Evolutionary conservation across 345 rosid genomes (phyloP), one percentile per base, ranked within the genome.

Genomic region (Pistacia integerrima): DNA sequence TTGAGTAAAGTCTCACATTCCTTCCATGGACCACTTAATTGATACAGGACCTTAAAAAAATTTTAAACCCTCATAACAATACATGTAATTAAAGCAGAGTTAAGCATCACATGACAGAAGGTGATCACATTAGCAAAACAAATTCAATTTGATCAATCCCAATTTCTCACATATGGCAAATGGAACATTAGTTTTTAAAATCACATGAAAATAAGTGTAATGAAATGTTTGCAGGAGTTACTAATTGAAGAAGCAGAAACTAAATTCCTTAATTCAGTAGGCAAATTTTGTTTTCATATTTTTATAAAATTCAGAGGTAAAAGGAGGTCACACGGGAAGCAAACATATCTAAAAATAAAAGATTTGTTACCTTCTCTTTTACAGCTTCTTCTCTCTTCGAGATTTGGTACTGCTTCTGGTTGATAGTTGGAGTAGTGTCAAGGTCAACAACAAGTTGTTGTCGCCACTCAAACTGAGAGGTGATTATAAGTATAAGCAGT

Each of bases 401-500:
- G 70, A 83, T 75, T 35, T 80, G 91, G 64, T 83, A 84, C 73
- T 90, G 95, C 83, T 90, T 91, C 65, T 85, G 90, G 70, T 86
- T 72, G 60, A 85, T 66, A 28, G 80, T 82, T 5, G 91, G 87
- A 66, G 83, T 70, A 8, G 82, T 52, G 48, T 90, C 97, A 64
- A 85, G 79, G 79, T 94, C 98, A 28, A 61, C 81, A 74, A 92
- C 84, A 58, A 93, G 90, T 49, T 87, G 97, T 77, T 93, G 97
- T 74, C 91, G 91, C 98, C 98, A 94, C 77, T 94, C 98, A 70
- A 94, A 94, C 66, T 91, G 97, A 69, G 94, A 93, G 25, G 98
- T 93, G 55, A 91, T 88, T 58, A 94, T 87, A 56, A 93, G 91
- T 82, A 90, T 77, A 13, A 94, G 79, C 76, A 93, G 84, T 46